These are phyloP conservation scores for Zea luxurians DNA, from an alignment of 176 grass and related monocot species.

Conservation along the genomic window DNA sequence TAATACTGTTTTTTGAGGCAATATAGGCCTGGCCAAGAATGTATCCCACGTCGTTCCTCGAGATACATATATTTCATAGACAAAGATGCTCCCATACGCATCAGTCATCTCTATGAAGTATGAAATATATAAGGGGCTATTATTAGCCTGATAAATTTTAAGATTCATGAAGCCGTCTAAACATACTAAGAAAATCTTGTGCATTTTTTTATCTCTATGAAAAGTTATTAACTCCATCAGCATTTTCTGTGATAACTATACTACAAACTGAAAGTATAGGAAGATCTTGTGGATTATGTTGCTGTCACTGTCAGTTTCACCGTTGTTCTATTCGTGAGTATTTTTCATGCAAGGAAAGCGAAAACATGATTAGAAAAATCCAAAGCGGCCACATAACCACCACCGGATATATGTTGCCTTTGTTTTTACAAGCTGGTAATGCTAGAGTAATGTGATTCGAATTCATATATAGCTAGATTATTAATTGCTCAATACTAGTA, in stretches of 20 bases:
- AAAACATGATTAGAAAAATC: not conserved
- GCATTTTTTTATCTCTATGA: too few relatives aligned
- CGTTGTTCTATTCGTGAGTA: not conserved
- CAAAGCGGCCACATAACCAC: not conserved
- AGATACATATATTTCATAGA: not conserved
- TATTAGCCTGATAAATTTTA: too few relatives aligned
- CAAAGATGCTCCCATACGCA: too few relatives aligned
- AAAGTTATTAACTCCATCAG: not conserved
- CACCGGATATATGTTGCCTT: not conserved
- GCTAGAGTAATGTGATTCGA: not conserved
- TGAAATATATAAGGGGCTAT: too few relatives aligned
- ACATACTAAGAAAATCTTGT: too few relatives aligned
- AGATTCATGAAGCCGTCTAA: too few relatives aligned
- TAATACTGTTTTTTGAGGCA: not conserved
- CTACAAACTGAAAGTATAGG: not conserved
- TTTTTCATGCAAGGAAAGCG: not conserved
- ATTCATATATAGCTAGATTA: not conserved
- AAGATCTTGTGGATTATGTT: not conserved
- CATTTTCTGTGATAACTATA: not conserved
- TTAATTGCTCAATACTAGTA: not conserved
- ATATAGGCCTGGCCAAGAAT: not conserved
- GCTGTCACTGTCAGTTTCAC: not conserved
- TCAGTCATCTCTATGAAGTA: too few relatives aligned
- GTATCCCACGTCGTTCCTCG: too few relatives aligned
- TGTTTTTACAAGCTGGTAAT: constrained; percentile 4